phyloP scores from a whole-genome alignment of 1,139 yeast species.

The Yamadazyma kanchanaburiensis region DNA sequence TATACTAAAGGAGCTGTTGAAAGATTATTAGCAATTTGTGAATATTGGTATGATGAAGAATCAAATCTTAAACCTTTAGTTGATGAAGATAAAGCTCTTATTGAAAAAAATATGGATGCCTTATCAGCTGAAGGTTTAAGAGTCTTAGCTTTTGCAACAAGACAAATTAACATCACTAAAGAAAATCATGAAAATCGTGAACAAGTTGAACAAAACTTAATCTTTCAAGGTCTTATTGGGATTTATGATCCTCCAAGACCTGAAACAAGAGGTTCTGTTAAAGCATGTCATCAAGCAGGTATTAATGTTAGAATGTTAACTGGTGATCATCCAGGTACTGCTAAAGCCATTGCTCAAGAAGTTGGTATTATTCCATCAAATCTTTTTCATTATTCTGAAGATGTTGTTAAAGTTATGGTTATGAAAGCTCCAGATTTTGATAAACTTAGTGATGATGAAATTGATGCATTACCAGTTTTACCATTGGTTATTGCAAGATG shows the following conservation, averaged over 20 bases:
- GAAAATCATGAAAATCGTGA: slow-evolving; percentile 36
- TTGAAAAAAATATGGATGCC: slow-evolving; percentile 59
- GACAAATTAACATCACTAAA: slow-evolving; percentile 16
- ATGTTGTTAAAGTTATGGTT: slow-evolving; percentile 63
- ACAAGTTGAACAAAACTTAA: slow-evolving; percentile 51
- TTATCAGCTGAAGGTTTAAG: slow-evolving; percentile 70
- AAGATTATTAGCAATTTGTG: slow-evolving; percentile 58
- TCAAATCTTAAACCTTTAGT: slow-evolving; percentile 29
- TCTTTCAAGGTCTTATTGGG: slow-evolving; percentile 70
- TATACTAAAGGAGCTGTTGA: slow-evolving; percentile 83
- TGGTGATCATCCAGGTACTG: slow-evolving; percentile 84
- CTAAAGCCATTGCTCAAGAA: slow-evolving; percentile 77
- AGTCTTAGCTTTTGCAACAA: slow-evolving; percentile 67
- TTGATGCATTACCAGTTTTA: slow-evolving; percentile 65
- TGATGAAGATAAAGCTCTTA: slow-evolving; percentile 33
- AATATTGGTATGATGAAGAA: slow-evolving; percentile 44
- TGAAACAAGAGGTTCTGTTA: slow-evolving; percentile 68
- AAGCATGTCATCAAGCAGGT: slow-evolving; percentile 70
- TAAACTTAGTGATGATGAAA: slow-evolving; percentile 54
- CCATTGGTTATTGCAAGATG: slow-evolving; percentile 83
- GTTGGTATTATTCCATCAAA: slow-evolving; percentile 80
- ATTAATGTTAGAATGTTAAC: slow-evolving; percentile 83
- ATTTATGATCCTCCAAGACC: slow-evolving; percentile 81
- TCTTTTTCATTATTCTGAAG: slow-evolving; percentile 58
- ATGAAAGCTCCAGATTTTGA: slow-evolving; percentile 79